Base-by-base conservation (phyloP, 2,329 filamentous ascomycete genomes). In the Ophiocordyceps robertsii region DNA sequence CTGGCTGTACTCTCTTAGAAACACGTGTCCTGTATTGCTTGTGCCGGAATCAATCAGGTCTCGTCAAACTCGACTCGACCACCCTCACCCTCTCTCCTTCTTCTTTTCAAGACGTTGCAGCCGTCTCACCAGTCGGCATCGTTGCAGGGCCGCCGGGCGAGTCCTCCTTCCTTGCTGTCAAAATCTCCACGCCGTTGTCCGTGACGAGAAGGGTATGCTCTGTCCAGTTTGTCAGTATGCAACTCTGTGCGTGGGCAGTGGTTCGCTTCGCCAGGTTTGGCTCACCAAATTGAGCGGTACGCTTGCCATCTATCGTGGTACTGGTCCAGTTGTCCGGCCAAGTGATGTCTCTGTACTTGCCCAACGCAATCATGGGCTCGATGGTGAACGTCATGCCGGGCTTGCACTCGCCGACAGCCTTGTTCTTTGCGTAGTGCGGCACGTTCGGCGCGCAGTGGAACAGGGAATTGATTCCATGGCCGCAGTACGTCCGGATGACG, bases 271-370 rank as follows among this genome's bases (percentile, higher is more conserved):
- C 3, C 6, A 9, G 10, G 3, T 7, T 21, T 24, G 4, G 10
- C 79, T 61, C 67, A 87, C 82, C 84, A 57, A 98, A 98, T 59
- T 98, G 92, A 10, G 92, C 92, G 14, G 89, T 95, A 58, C 77
- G 72, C 63, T 83, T 84, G 40, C 92, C 92, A 59, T 98, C 92
- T 44, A 81, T 76, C 0, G 92, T 98, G 6, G 86, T 85, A 63
- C 88, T 95, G 1, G 92, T 98, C 92, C 92, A 98, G 68, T 96
- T 87, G 60, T 98, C 92, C 0, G 92, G 92, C 92, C 92, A 98
- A 0, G 88, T 96, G 60, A 92, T 83, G 58, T 98, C 92, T 48
- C 79, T 79, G 63, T 95, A 85, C 47, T 85, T 89, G 45, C 92
- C 92, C 43, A 95, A 63, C 35, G 87, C 88, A 59, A 98, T 89